Evolutionary conservation across 2,329 filamentous ascomycete genomes (phyloP), one percentile per base, ranked within the genome.

Genomic region (Colletotrichum zoysiae): DNA sequence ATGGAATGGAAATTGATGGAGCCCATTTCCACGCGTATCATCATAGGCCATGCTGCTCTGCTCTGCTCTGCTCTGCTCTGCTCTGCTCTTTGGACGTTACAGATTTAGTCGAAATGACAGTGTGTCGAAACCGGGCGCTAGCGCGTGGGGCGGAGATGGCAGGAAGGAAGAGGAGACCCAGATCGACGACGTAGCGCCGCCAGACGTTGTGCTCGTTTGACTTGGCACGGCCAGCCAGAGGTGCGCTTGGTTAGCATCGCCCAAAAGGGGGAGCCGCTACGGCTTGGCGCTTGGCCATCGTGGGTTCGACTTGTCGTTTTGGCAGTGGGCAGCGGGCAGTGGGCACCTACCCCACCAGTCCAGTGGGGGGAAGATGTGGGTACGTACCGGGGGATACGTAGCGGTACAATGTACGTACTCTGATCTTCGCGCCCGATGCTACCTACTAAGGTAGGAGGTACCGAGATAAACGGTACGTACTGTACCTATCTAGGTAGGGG

Each of bases 31-130:
- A 30, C 30, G 4, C 30, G 30, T 5, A 30, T 30, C 30, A 30
- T 5, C 30, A 30, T 5, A 30, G 2, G 30, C 30, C 30, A 30
- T 38, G 23, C 26, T 26, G 26, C 26, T 26, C 26, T 26, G 26
- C 26, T 26, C 26, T 26, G 14, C 11, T 40, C 60, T 53, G n/a
- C 26, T 26, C 26, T 26, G 26, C 26, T 26, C 26, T 26, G 26
- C 26, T 26, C 26, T 26, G 14, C 11, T 40, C 60, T 53, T 61
- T 73, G 42, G 67, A 66, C 38, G 70, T 73, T 71, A 70, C 67
- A 73, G 70, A 73, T 73, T 73, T 61, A 73, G 67, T 61, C 42
- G 67, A 73, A 67, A 70, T 71, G 57, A 56, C 61, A 58, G 70
- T 67, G 57, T 72, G 57, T 72, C 70, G 67, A 71, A 67, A 38